Base-by-base conservation (phyloP, 225 moss, liverwort and hornwort genomes). In the Asterella californica region DNA sequence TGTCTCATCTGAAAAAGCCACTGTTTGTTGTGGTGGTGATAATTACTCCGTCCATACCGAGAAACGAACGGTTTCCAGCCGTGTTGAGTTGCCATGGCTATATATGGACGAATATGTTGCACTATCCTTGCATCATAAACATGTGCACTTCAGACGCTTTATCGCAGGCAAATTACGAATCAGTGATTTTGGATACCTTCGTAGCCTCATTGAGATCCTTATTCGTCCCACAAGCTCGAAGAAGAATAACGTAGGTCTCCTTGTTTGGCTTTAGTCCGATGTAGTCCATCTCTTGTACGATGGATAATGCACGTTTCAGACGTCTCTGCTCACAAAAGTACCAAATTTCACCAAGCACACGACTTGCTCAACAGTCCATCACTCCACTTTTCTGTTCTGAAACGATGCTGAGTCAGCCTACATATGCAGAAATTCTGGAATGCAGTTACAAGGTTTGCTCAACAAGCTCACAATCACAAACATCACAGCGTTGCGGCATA, bases 211-310 rank as follows among this genome's bases (percentile, higher is more conserved):
- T 86, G 72, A 90, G 79, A 81, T 92, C 87, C 83, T 78, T 85
- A 53, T 32, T 88, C 27, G 80, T 36, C 67, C 89, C 88, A 83
- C 90, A 94, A 70, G 92, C 89, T 72, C 83, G 88, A 76, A 94
- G 91, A 70, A 94, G 91, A 75, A 76, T 64, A 48, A 84, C 82
- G 79, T 90, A 92, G 36, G 90, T 92, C 77, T 86, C 75, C 62
- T 85, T 84, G 86, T 90, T 86, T 67, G 94, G 88, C 73, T 94
- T 87, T 77, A 90, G 86, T 72, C 90, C 87, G 65, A 83, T 85
- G 59, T 79, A 55, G 62, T 88, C 82, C 90, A 94, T 92, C 76
- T 92, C 92, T 75, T 81, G 86, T 84, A 91, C 81, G 34, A 92
- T 65, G 61, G 87, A 80, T 70, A 90, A 72, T 60, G 94, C 92